Percentiles rank a stretch among this genome's conserved stretches.
Conservation (phyloP, 306 rosid species). For the Hylodesmum podocarpum region DNA sequence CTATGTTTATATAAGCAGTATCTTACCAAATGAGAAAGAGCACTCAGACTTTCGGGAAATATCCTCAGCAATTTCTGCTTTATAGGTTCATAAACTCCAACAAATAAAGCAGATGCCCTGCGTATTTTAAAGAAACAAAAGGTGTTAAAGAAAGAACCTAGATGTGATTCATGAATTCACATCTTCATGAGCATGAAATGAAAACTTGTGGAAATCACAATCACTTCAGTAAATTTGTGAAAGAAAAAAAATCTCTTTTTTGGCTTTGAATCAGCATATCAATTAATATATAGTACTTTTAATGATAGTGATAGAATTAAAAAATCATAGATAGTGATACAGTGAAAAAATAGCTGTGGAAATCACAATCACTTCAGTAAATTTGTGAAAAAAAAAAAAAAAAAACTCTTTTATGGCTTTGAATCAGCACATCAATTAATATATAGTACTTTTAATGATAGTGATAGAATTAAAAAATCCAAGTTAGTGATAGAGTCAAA, state of each 20-base stretch:
- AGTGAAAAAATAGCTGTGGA: no score
- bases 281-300: background rate
- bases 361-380: background rate
- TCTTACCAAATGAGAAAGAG: conserved; percentile 89
- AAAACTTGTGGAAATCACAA: background rate
- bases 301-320: no score
- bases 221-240: background rate
- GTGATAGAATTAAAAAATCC: background rate
- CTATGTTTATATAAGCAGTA: conserved; percentile 30
- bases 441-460: background rate
- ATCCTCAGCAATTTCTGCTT: conserved; percentile 80
- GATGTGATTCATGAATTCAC: conserved; percentile 18
- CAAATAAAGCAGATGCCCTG: conserved; percentile 96
- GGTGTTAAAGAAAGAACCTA: conserved; percentile 25
- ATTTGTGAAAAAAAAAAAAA: background rate
- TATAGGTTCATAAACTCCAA: conserved; percentile 92
- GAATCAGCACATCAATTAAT: background rate
- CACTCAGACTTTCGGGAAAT: conserved; percentile 84
- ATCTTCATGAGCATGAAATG: conserved; percentile 22
- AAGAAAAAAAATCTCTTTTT: conserved; percentile 1
- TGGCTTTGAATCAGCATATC: conserved; percentile 1
- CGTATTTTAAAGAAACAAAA: conserved; percentile 30
- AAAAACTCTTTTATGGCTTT: conserved; percentile 10
- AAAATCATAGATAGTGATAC: no score
- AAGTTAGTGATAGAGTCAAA: background rate